These are phyloP conservation scores for Xylaria palmicola DNA, from an alignment of 495 filamentous ascomycete species.

Conservation along the genomic window DNA sequence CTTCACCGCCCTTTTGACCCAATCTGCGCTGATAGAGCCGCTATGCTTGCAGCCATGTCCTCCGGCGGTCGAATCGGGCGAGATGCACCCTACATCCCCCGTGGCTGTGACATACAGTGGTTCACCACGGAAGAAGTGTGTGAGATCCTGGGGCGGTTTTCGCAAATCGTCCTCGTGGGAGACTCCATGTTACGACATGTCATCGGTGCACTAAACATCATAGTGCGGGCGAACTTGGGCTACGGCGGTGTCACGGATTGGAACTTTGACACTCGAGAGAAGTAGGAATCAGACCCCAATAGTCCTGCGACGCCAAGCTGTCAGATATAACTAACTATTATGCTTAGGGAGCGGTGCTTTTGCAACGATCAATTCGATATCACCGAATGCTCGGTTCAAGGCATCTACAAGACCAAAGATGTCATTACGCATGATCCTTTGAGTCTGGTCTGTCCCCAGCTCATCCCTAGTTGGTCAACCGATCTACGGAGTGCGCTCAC, in stretches of 20 bases:
- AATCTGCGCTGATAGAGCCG: slow-evolving; percentile 38
- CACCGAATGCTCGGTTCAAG: slow-evolving; percentile 52
- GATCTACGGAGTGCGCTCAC: slow-evolving; percentile 34
- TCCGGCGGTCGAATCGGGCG: slow-evolving; percentile 49
- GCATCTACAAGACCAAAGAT: slow-evolving; percentile 52
- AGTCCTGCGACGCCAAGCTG: background rate
- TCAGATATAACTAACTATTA: slow-evolving; percentile 10
- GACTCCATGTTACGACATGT: slow-evolving; percentile 57
- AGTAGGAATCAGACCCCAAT: slow-evolving; percentile 26
- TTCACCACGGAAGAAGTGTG: slow-evolving; percentile 52
- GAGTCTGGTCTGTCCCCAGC: slow-evolving; percentile 41
- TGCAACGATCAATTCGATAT: slow-evolving; percentile 56
- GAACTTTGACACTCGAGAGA: slow-evolving; percentile 52
- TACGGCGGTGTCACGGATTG: slow-evolving; percentile 56
- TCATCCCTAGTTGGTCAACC: slow-evolving; percentile 40
- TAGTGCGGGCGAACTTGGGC: slow-evolving; percentile 50
- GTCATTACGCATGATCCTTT: slow-evolving; percentile 47
- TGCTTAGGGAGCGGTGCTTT: slow-evolving; percentile 46
- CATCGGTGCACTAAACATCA: slow-evolving; percentile 51
- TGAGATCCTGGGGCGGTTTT: slow-evolving; percentile 47
- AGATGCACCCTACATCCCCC: slow-evolving; percentile 50
- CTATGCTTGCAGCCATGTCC: slow-evolving; percentile 52
- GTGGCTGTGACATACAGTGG: slow-evolving; percentile 53
- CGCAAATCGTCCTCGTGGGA: slow-evolving; percentile 49
- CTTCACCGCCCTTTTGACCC: slow-evolving; percentile 47